phyloP scores from a whole-genome alignment of 176 grass and related monocot species.

The Musa acuminata region DNA sequence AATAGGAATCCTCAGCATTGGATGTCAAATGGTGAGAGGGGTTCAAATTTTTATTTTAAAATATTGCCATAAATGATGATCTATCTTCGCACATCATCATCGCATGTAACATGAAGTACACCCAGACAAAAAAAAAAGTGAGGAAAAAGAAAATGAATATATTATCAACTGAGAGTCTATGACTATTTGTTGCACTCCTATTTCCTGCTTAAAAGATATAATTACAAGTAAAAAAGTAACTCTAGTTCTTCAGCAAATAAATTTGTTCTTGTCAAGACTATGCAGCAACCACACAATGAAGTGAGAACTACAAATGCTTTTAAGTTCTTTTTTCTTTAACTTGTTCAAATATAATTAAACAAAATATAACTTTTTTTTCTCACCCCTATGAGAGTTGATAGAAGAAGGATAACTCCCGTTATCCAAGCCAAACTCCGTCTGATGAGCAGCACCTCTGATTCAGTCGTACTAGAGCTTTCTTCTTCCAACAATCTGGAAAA shows the following conservation, averaged over 20 bases:
- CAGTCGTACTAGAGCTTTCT: conserved; percentile 30
- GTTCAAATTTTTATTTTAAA: not conserved
- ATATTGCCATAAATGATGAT: too few species aligned
- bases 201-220: too few species aligned
- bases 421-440: conserved; percentile 84
- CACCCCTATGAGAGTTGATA: conserved; percentile 90
- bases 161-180: too few species aligned
- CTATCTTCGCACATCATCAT: too few species aligned
- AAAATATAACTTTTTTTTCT: conserved; percentile 20
- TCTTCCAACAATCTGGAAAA: conserved; percentile 64
- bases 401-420: conserved; percentile 81
- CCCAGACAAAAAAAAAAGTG: too few species aligned
- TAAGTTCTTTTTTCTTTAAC: not conserved
- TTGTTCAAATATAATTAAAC: conserved; percentile 8
- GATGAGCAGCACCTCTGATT: conserved; percentile 34
- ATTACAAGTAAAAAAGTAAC: not conserved
- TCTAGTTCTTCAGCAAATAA: not conserved
- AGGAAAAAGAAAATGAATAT: too few species aligned
- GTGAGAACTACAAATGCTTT: not conserved
- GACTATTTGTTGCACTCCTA: too few species aligned
- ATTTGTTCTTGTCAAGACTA: not conserved
- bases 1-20: not conserved
- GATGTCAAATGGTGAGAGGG: not conserved
- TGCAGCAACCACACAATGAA: not conserved
- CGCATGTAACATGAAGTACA: not conserved